Base-by-base conservation (phyloP, 306 rosid species). In the Lotus japonicus region DNA sequence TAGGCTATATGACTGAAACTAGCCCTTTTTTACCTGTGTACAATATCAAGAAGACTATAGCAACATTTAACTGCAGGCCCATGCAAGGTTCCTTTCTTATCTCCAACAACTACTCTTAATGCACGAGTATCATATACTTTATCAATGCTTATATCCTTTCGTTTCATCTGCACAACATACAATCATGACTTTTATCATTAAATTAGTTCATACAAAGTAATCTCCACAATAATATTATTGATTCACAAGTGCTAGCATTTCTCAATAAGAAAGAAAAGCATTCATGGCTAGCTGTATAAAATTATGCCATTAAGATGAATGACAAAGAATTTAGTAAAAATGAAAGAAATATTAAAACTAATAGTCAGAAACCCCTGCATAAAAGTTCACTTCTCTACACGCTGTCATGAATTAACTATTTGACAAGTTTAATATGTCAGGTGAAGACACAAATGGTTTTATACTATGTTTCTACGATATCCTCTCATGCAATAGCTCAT, bases 71-170 rank as follows among this genome's bases (percentile, higher is more conserved):
- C 88, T 61, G 98, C 98, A 50, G 94, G 91, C 58, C 98, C 98
- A 42, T 79, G 96, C 56, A 92, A 85, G 66, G 96, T 85, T 71
- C 97, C 98, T 23, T 86, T 90, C 79, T 90, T 90, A 86, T 92
- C 98, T 80, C 98, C 98, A 62, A 92, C 97, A 64, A 92, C 91
- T 66, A 90, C 98, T 84, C 98, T 83, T 79, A 92, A 72, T 36
- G 98, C 98, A 51, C 97, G 97, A 58, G 96, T 92, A 85, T 92
- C 98, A 63, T 84, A 92, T 52, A 92, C 96, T 84, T 90, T 80
- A 41, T 79, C 76, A 31, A 90, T 90, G 78, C 85, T 71, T 52
- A 84, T 79, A 79, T 92, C 97, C 84, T 92, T 92, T 50, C 97
- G 79, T 52, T 92, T 90, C 98, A 92, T 92, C 97, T 90, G 79